Evolutionary conservation across 1,284 basidiomycete genomes (phyloP), one percentile per base, ranked within the genome.

Genomic region (Microbotryum scabiosae): DNA sequence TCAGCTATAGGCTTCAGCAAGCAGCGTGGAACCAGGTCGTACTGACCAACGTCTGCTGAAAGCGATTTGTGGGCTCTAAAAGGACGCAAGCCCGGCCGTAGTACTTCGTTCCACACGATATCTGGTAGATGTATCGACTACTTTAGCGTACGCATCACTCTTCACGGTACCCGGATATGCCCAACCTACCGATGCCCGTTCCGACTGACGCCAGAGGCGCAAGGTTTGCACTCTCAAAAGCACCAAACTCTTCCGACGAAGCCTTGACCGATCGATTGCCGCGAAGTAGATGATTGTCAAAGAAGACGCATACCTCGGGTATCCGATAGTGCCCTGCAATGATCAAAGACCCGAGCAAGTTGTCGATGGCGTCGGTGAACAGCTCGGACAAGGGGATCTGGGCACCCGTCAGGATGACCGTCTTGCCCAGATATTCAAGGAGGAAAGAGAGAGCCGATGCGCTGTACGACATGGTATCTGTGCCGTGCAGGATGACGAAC

Each of bases 321-420:
- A 96, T 92, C 63, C 87, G 86, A 69, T 86, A 93, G 71, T 88
- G 85, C 1, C 91, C 90, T 18, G 92, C 90, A 54, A 94, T 85
- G 21, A 86, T 85, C 43, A 96, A 76, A 6, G 90, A 88, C 5
- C 90, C 90, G 70, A 96, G 83, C 5, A 92, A 76, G 73, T 93
- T 93, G 70, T 92, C 90, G 4, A 89, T 84, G 4, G 88, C 90
- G 74, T 96, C 90, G 70, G 57, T 59, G 46, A 67, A 63, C 9
- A 67, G 52, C 30, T 65, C 62, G n/a, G 57, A 60, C 0, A 94
- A 78, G 6, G 91, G 90, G 56, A 96, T 92, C 76, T 96, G 91
- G 1, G 91, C 90, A 2, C 91, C 91, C 1, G 91, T 93, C 28
- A 94, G 73, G 63, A 94, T 89, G 84, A 78, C 76, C 4, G 70